These are phyloP conservation scores for Fonsecaea pugnacius DNA, from an alignment of 2,329 filamentous ascomycete genomes.

Conservation along the genomic window DNA sequence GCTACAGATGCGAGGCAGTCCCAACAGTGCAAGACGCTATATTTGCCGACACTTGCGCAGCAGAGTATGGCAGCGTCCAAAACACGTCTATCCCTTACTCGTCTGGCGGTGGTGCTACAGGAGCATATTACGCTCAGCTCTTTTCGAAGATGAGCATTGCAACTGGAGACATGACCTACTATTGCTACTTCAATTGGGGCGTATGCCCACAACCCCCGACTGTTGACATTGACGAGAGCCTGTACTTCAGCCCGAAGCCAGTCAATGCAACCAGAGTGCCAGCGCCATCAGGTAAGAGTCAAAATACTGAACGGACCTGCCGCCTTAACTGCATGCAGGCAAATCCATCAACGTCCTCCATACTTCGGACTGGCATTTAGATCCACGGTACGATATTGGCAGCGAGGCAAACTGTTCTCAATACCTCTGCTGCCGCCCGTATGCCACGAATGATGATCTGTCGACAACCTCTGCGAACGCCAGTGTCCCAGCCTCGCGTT, in stretches of 20 bases:
- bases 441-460: slow-evolving; percentile 6
- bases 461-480: slow-evolving; percentile 3
- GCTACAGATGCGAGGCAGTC: not conserved
- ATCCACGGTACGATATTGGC: slow-evolving; percentile 9
- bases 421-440: slow-evolving; percentile 9
- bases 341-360: slow-evolving; percentile 10
- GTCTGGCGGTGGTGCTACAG: slow-evolving; percentile 1
- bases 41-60: slow-evolving; percentile 10
- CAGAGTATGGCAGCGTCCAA: not conserved
- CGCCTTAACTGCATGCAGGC: not conserved
- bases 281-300: not conserved
- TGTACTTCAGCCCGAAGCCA: slow-evolving; percentile 9
- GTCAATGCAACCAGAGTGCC: not conserved
- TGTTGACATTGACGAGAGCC: slow-evolving; percentile 4
- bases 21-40: slow-evolving; percentile 5
- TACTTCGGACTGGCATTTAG: slow-evolving; percentile 9
- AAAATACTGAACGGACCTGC: too few species aligned
- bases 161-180: slow-evolving; percentile 2
- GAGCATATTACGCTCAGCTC: slow-evolving; percentile 1
- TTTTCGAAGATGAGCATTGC: slow-evolving; percentile 3
- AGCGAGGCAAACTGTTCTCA: slow-evolving; percentile 8
- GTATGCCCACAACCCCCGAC: slow-evolving; percentile 9
- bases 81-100: not conserved
- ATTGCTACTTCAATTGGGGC: slow-evolving; percentile 10
- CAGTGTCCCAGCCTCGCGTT: slow-evolving; percentile 1